Evolutionary conservation across 441 rosid species (phyloP), one percentile per base, ranked within the genome.

Genomic region (Populus trichocarpa): DNA sequence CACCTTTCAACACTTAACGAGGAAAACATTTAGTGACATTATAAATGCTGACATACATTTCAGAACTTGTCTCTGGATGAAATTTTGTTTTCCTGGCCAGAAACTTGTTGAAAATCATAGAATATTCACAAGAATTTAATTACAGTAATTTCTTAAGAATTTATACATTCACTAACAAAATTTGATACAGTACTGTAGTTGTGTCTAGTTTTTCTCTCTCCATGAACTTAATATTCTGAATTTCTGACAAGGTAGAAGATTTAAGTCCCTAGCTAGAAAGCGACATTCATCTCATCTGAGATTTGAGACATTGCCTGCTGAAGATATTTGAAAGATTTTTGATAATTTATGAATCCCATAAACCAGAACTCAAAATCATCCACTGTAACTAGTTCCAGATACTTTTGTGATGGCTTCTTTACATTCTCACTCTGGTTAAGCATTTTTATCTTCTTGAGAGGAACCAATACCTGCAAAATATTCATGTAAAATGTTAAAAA

Each of bases 311-410:
- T 79, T 23, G 90, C 88, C 59, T 78, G 90, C 76, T 83, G 82
- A 76, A 93, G 90, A 64, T 77, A 82, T 59, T 85, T 86, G 73
- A 87, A 84, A 74, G 92, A 88, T 79, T 87, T 93, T 63, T 85
- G 85, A 79, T 90, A 84, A 81, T 87, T 91, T 50, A 88, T 63
- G 87, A 95, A 93, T 1, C 96, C 99, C 99, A 93, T 89, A 75
- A 95, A 91, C 98, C 99, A 92, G 89, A 28, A 28, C 2, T 28
- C 30, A 28, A 28, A 28, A 28, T 28, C 30, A 28, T 28, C 30
- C 30, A 28, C 93, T 93, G 70, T 90, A 0, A 87, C 89, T 36
- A 90, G 83, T 82, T 93, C 87, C 67, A 89, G 78, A 77, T 87
- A 92, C 81, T 95, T 92, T 30, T 90, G 87, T 5, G 92, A 87